phyloP scores from a whole-genome alignment of 371 early-diverging fungal genomes.

The Apophysomyces sp. region DNA sequence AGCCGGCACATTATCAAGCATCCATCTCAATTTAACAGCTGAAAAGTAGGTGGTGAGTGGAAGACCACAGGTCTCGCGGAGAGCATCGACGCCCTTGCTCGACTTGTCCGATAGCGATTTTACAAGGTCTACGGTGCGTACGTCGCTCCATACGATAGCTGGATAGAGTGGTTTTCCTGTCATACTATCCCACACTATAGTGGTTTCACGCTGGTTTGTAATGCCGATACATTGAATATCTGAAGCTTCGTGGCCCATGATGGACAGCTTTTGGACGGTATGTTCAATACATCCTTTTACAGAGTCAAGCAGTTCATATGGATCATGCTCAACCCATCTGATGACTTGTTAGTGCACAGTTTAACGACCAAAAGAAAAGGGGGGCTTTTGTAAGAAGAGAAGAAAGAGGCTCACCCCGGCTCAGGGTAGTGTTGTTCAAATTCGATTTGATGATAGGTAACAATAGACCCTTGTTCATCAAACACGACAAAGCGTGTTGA shows the following conservation, averaged over 20 bases:
- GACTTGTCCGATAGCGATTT: slow-evolving; percentile 55
- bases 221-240: slow-evolving; percentile 83
- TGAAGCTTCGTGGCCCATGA: slow-evolving; percentile 50
- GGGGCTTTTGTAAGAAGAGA: too few species aligned
- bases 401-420: slow-evolving; percentile 66
- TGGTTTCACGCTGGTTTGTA: slow-evolving; percentile 95
- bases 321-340: slow-evolving; percentile 93
- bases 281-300: slow-evolving; percentile 72
- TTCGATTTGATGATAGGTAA: slow-evolving; percentile 77
- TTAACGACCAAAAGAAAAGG: too few species aligned
- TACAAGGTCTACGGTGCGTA: slow-evolving; percentile 81
- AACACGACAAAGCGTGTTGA: slow-evolving; percentile 91
- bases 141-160: slow-evolving; percentile 94
- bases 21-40: slow-evolving; percentile 89
- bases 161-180: slow-evolving; percentile 84
- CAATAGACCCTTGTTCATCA: slow-evolving; percentile 69
- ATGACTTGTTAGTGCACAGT: too few species aligned
- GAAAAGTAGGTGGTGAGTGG: slow-evolving; percentile 94
- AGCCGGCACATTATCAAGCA: slow-evolving; percentile 75
- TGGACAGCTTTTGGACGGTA: slow-evolving; percentile 60
- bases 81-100: slow-evolving; percentile 47
- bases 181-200: slow-evolving; percentile 79
- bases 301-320: slow-evolving; percentile 69
- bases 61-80: slow-evolving; percentile 71
- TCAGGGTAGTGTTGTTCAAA: slow-evolving; percentile 75